Conservation (phyloP, 2,329 filamentous ascomycete genomes). For the Didymellaceae sp. region DNA sequence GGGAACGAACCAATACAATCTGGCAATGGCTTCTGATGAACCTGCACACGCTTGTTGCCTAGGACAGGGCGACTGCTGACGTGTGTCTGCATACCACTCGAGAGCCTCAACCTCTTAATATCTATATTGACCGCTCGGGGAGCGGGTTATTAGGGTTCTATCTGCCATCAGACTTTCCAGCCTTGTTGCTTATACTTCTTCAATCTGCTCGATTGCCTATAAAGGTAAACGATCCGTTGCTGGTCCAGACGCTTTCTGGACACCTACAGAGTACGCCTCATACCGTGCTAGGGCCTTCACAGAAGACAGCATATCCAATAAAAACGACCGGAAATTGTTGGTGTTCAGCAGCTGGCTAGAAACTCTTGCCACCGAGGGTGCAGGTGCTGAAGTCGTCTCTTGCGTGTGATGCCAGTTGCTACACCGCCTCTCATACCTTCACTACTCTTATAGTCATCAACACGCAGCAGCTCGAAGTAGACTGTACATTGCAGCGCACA, state of each 20-base stretch:
- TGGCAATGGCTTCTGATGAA: neutral
- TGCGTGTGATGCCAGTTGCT: neutral
- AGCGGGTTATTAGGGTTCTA: neutral
- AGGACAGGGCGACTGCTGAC: slow-evolving; percentile 12
- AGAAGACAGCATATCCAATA: too few species aligned
- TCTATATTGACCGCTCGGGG: neutral
- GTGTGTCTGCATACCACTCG: slow-evolving; percentile 1
- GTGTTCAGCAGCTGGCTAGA: neutral
- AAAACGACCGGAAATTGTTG: neutral
- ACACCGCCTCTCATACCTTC: neutral
- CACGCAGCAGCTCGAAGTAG: too few species aligned
- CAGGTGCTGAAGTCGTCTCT: too few species aligned
- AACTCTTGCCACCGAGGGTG: too few species aligned
- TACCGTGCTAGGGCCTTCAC: neutral
- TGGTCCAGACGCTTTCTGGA: too few species aligned
- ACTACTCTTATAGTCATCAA: too few species aligned
- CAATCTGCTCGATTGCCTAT: neutral
- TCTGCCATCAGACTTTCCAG: neutral
- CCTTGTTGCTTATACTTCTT: neutral
- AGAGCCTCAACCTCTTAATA: neutral
- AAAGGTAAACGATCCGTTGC: neutral
- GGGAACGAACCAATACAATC: slow-evolving; percentile 15
- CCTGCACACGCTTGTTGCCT: slow-evolving; percentile 1
- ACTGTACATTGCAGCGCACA: too few species aligned
- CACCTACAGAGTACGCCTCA: too few species aligned